Evolutionary conservation across 306 rosid species (phyloP), one percentile per base, ranked within the genome.

Genomic region (Delonix regia): DNA sequence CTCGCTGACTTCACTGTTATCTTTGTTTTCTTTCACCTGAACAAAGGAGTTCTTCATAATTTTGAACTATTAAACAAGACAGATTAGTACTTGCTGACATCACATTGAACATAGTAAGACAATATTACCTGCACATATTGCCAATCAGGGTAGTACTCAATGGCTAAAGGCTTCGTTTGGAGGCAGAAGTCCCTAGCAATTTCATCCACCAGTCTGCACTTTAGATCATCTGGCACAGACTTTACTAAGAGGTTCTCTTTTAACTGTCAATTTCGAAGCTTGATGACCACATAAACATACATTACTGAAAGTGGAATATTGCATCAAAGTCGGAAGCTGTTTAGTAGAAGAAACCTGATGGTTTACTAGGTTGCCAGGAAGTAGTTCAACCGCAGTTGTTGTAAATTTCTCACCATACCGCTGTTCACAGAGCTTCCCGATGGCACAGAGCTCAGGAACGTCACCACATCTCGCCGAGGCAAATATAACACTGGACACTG

Each of bases 391-490:
- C 9, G 98, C 97, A 18, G 75, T 42, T 52, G 44, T 67, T 77
- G 81, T 88, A 75, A 88, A 88, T 51, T 77, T 82, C 49, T 75
- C 82, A 6, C 98, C 97, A 41, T 94, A 89, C 5, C 97, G 93
- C 41, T 90, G 74, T 55, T 78, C 83, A 19, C 92, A 94, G 60
- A 92, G 88, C 75, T 89, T 87, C 79, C 92, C 83, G 51, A 94
- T 89, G 18, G 13, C 74, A 79, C 39, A 71, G 12, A 94, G 97
- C 84, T 94, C 97, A 21, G 92, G 97, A 16, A 92, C 81, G 61
- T 94, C 92, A 12, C 97, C 97, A 73, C 90, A 89, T 85, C 98
- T 84, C 15, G 97, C 93, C 15, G 97, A 90, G 59, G 98, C 97
- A 86, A 62, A 94, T 71, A 92, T 87, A 57, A 94, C 93, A 80